A percentile compares a stretch with the other conserved stretches of the same genome.
Conservation (phyloP, 768 basidiomycete species). For the Trametes coccinea region DNA sequence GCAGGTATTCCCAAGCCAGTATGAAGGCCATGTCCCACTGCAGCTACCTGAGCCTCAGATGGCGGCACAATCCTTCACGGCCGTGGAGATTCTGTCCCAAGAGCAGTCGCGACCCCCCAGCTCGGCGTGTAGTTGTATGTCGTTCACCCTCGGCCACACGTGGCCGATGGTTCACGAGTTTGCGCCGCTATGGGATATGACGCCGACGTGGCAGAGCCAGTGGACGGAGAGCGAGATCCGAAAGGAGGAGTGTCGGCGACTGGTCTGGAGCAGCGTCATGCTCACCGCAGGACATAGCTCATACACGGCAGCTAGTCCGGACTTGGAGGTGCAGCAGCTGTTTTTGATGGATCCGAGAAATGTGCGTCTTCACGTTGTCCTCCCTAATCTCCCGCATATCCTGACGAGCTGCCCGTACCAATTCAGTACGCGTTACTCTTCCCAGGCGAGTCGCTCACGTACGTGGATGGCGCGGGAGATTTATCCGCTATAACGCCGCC, state of each 20-base stretch:
- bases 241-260: constrained; percentile 69
- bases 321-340: constrained; percentile 26
- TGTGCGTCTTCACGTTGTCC: constrained; percentile 39
- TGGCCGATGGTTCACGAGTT: constrained; percentile 54
- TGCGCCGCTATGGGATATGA: constrained; percentile 62
- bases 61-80: background rate
- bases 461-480: constrained; percentile 14
- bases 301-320: constrained; percentile 50
- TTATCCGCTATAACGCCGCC: constrained; percentile 26
- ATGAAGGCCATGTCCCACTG: background rate
- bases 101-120: background rate
- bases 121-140: constrained; percentile 29
- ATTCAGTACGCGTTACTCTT: constrained; percentile 69
- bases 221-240: constrained; percentile 55
- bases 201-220: constrained; percentile 61
- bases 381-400: too few species aligned
- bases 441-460: constrained; percentile 61
- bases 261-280: constrained; percentile 72
- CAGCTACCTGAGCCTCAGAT: background rate
- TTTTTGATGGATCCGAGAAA: constrained; percentile 63
- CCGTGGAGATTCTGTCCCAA: background rate
- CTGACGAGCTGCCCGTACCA: too few species aligned
- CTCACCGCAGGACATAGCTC: constrained; percentile 65
- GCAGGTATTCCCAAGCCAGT: background rate
- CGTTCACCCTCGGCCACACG: constrained; percentile 50